Evolutionary conservation across 345 rosid species (phyloP).

Genomic region (Hirschfeldia incana): DNA sequence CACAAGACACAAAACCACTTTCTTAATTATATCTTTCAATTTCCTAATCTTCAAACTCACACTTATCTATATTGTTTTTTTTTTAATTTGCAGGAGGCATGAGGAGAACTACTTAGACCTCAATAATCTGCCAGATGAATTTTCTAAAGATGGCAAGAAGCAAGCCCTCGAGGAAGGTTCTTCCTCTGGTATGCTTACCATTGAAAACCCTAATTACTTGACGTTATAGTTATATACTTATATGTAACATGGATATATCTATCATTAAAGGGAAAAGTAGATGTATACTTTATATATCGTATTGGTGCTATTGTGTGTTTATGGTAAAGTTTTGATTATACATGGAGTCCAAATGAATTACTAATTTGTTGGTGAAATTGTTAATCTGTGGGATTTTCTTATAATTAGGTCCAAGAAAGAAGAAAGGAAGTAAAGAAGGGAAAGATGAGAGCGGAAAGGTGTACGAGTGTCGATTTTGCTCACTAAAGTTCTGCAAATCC

Average conservation of each 20-base stretch:
- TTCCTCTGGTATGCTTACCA: slow-evolving; percentile 54
- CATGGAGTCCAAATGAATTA: background rate
- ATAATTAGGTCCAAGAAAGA: slow-evolving; percentile 61
- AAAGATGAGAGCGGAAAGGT: slow-evolving; percentile 91
- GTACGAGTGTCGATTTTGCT: slow-evolving; percentile 98
- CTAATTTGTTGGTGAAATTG: background rate
- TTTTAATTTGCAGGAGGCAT: slow-evolving; percentile 59
- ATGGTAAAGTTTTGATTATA: background rate
- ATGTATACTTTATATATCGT: background rate
- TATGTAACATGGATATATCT: background rate
- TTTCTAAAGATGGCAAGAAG: slow-evolving; percentile 51
- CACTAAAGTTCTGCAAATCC: slow-evolving; percentile 99
- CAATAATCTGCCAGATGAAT: slow-evolving; percentile 94
- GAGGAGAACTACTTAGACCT: slow-evolving; percentile 83
- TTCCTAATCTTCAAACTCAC: slow-evolving; percentile 24
- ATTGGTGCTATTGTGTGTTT: background rate
- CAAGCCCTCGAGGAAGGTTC: slow-evolving; percentile 65
- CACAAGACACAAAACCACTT: slow-evolving; percentile 20
- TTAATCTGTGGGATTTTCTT: background rate
- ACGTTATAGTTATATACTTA: background rate
- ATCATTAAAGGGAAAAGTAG: background rate
- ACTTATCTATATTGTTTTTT: background rate
- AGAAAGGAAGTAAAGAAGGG: slow-evolving; percentile 84
- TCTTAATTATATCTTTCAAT: slow-evolving; percentile 21
- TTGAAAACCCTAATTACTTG: slow-evolving; percentile 17